Conservation (phyloP, 1,139 yeast species). For the Yamadazyma sp. region DNA sequence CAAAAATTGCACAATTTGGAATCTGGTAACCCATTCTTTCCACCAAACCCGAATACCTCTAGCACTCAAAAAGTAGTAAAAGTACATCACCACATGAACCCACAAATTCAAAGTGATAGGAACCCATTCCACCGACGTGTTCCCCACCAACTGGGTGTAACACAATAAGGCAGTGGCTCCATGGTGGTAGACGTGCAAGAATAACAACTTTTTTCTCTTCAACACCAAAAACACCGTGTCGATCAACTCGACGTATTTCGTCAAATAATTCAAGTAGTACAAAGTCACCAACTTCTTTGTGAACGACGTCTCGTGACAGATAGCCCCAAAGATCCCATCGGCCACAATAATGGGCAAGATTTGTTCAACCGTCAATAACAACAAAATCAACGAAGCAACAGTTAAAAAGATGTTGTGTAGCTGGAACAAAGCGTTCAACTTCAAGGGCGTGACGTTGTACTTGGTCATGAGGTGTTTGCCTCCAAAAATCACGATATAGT, state of each 20-base stretch:
- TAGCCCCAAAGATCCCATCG: constrained; percentile 82
- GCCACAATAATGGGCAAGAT: constrained; percentile 73
- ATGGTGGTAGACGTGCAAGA: constrained; percentile 95
- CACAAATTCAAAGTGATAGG: constrained; percentile 85
- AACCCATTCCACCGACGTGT: constrained; percentile 93
- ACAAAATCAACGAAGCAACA: constrained; percentile 60
- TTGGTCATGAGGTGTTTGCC: constrained; percentile 56
- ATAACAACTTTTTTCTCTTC: constrained; percentile 85
- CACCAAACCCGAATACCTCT: constrained; percentile 98
- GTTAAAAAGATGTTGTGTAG: constrained; percentile 83
- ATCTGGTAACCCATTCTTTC: constrained; percentile 98
- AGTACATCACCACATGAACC: constrained; percentile 97
- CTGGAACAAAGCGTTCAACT: constrained; percentile 58
- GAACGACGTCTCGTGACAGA: constrained; percentile 80
- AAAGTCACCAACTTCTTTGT: constrained; percentile 81
- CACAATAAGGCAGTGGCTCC: constrained; percentile 97
- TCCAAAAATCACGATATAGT: constrained; percentile 82
- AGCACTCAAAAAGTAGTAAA: constrained; percentile 93
- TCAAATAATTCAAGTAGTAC: constrained; percentile 77
- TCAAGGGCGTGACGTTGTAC: constrained; percentile 60
- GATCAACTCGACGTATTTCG: constrained; percentile 78
- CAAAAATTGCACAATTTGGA: constrained; percentile 92
- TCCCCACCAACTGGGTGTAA: constrained; percentile 89
- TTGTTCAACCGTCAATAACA: constrained; percentile 78
- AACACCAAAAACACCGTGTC: constrained; percentile 92